Base-by-base conservation (phyloP, 208 protist genomes). In the Trypanosoma caninum region DNA sequence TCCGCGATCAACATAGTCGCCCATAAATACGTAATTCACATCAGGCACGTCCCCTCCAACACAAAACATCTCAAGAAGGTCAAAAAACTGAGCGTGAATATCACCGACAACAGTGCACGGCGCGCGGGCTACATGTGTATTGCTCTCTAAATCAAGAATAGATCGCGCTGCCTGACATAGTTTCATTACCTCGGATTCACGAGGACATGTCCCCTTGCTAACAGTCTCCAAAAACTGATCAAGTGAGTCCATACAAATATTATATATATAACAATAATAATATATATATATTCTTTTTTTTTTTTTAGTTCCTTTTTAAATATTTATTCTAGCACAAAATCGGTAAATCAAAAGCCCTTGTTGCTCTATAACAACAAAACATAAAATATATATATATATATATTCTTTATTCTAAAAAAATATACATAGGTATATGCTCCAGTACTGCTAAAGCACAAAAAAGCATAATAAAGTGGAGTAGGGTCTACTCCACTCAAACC, bases 1-100 rank as follows among this genome's bases (percentile, higher is more conserved):
- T 38, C 98, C 98, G 51, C 98, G 89, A 69, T 99, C 98, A 40
- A 99, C 98, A 72, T 98, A 99, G 75, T 99, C 98, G 14, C 98
- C 97, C 83, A 97, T 97, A 59, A 98, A 98, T 33, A 98, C 82
- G 72, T 99, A 99, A 77, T 99, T 98, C 2, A 94, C 97, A 68
- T 98, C 89, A 22, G 97, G 97, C 13, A 96, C 76, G 40, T 97
- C 87, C n/a, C 97, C 97, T 22, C 96, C 96, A 2, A 98, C 90
- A 44, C 91, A 94, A 76, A 99, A 99, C 18, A 99, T 79, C 78
- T 98, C 94, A 42, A 97, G 90, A 42, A 99, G 76, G 64, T 99
- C 97, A 72, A 97, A 98, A 65, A 98, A 98, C 80, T 98, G 92
- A 27, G 91, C 92, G 73, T 98, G 94, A 41, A 98, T 98, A 69